Percentiles rank a stretch among this genome's conserved stretches.
phyloP scores from a whole-genome alignment of 1,284 basidiomycete species.

The Mycosarcoma mackinlayi region DNA sequence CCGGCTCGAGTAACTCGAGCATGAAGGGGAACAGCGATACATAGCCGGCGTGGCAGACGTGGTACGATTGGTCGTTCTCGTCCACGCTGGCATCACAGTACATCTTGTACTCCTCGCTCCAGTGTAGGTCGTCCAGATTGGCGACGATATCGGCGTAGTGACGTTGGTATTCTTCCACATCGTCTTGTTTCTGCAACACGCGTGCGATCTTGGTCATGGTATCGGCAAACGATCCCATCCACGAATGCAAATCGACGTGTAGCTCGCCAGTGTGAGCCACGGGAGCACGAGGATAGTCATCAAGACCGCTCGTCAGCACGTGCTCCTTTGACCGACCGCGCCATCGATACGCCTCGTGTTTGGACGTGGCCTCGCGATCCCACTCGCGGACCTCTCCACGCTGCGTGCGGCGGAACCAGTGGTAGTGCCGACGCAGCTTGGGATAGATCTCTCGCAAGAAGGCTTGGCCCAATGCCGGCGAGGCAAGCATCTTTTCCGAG shows the following conservation, averaged over 20 bases:
- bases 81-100: conserved; percentile 90
- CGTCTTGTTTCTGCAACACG: conserved; percentile 80
- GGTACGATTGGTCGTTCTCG: conserved; percentile 85
- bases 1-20: conserved; percentile 75
- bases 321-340: conserved; percentile 86
- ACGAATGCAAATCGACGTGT: conserved; percentile 89
- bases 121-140: conserved; percentile 93
- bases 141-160: conserved; percentile 82
- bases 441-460: conserved; percentile 84
- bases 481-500: conserved; percentile 34
- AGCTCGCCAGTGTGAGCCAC: conserved; percentile 88
- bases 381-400: conserved; percentile 87
- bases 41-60: conserved; percentile 90
- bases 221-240: conserved; percentile 82
- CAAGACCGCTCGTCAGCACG: conserved; percentile 91
- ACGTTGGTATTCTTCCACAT: conserved; percentile 78
- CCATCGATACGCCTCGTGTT: conserved; percentile 91
- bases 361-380: conserved; percentile 80
- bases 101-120: conserved; percentile 87
- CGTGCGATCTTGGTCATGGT: conserved; percentile 61
- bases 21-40: conserved; percentile 92
- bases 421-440: conserved; percentile 87
- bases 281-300: conserved; percentile 87
- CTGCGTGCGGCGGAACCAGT: conserved; percentile 94
- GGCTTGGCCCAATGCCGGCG: conserved; percentile 72